phyloP scores from a whole-genome alignment of 306 rosid species.

The Castanea mollissima region DNA sequence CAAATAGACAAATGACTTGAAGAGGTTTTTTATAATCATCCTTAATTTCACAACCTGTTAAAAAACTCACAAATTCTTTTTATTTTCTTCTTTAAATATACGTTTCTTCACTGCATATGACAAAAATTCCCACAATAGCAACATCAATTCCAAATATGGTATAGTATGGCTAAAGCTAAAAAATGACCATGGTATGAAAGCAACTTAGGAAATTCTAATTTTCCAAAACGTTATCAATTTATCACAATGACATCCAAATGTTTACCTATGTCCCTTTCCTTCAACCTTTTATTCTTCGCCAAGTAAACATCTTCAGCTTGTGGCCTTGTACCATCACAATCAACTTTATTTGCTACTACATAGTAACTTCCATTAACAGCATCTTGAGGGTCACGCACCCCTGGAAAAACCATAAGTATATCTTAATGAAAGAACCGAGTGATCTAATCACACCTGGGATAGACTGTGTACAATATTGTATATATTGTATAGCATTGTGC shows the following conservation, averaged over 20 bases:
- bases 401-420: constrained; percentile 34
- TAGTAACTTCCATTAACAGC: constrained; percentile 23
- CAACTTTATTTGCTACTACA: constrained; percentile 23
- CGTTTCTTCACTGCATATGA: neutral
- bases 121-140: neutral
- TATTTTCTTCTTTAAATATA: neutral
- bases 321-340: constrained; percentile 11
- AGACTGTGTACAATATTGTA: too few species aligned
- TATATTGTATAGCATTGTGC: neutral
- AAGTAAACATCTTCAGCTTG: constrained; percentile 32
- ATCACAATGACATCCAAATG: neutral
- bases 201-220: neutral
- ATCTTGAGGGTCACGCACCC: constrained; percentile 41
- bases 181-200: neutral
- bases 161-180: neutral
- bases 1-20: neutral
- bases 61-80: neutral
- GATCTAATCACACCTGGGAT: neutral
- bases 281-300: constrained; percentile 52
- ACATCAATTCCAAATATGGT: neutral
- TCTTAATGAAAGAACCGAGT: neutral
- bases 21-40: neutral
- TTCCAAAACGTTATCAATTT: neutral
- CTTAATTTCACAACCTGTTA: too few species aligned
- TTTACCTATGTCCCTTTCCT: constrained; percentile 44